Evolutionary conservation across 768 basidiomycete species (phyloP).

Genomic region (Kondoa subrosea): DNA sequence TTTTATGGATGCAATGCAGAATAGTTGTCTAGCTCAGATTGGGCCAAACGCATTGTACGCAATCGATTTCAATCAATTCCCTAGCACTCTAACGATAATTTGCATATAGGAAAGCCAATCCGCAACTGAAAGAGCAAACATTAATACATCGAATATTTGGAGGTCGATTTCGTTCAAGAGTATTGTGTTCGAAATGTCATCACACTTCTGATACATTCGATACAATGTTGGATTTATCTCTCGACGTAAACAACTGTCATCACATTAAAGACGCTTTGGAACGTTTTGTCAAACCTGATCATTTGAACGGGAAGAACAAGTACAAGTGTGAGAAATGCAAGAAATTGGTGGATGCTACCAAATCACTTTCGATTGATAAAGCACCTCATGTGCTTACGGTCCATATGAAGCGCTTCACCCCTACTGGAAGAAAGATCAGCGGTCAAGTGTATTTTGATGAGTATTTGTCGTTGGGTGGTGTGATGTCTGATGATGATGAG

Average conservation of each 20-base stretch:
- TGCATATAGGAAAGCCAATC: slow-evolving; percentile 24
- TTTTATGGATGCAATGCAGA: slow-evolving; percentile 77
- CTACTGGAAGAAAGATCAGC: slow-evolving; percentile 68
- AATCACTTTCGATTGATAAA: slow-evolving; percentile 71
- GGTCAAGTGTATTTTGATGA: slow-evolving; percentile 65
- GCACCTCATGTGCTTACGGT: slow-evolving; percentile 77
- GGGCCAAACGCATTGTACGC: neutral
- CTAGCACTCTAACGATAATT: neutral
- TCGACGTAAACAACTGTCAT: slow-evolving; percentile 58
- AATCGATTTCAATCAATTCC: slow-evolving; percentile 7
- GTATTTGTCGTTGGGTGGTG: slow-evolving; percentile 51
- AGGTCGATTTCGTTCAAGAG: slow-evolving; percentile 74
- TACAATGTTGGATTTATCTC: slow-evolving; percentile 75
- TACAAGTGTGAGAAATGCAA: slow-evolving; percentile 99
- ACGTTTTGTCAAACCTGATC: slow-evolving; percentile 65
- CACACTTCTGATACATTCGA: slow-evolving; percentile 93
- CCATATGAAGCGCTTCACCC: slow-evolving; percentile 80
- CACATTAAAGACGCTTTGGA: slow-evolving; percentile 55
- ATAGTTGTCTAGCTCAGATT: slow-evolving; percentile 43
- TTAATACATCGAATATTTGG: slow-evolving; percentile 94
- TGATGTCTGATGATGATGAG: slow-evolving; percentile 61
- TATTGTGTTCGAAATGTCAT: slow-evolving; percentile 62
- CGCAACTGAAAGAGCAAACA: slow-evolving; percentile 51
- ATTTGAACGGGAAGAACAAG: slow-evolving; percentile 75
- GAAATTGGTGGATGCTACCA: slow-evolving; percentile 71